These are phyloP conservation scores for Didymella keratinophila DNA, from an alignment of 2,329 filamentous ascomycete species.

Conservation along the genomic window DNA sequence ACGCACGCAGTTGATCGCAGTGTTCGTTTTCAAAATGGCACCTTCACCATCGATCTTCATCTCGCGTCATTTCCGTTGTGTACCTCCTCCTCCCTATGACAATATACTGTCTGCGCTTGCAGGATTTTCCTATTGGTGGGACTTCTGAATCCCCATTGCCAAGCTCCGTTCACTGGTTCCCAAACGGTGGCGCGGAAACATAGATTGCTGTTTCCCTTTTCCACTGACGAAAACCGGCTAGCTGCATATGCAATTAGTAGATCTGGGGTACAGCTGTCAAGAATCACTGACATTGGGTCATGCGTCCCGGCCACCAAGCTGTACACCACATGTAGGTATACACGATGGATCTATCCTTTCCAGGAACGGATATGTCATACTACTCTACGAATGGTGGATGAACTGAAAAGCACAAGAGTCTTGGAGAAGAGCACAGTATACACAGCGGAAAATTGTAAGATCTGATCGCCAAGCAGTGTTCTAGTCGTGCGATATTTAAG, in stretches of 20 bases:
- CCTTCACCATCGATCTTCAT: not conserved
- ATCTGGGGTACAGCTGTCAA: conserved; percentile 20
- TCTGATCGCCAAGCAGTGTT: conserved; percentile 18
- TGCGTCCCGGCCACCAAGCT: conserved; percentile 17
- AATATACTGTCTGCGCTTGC: conserved; percentile 11
- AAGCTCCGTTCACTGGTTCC: conserved; percentile 26
- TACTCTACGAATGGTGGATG: conserved; percentile 34
- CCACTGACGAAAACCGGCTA: conserved; percentile 13
- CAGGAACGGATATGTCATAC: conserved; percentile 9
- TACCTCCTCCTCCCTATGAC: not conserved
- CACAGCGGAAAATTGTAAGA: conserved; percentile 24
- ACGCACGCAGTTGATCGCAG: not conserved
- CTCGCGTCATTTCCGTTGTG: not conserved
- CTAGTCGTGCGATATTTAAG: conserved; percentile 29
- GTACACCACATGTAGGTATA: conserved; percentile 9
- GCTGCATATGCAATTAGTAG: conserved; percentile 10
- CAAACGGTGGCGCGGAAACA: conserved; percentile 27
- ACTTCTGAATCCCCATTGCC: conserved; percentile 24
- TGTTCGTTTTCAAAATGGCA: not conserved
- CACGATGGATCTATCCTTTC: conserved; percentile 7
- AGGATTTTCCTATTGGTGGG: conserved; percentile 36
- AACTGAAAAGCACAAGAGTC: conserved; percentile 11
- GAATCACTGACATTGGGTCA: conserved; percentile 11
- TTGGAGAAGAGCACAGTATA: conserved; percentile 16
- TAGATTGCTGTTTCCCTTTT: conserved; percentile 25